Evolutionary conservation across 1,284 basidiomycete genomes (phyloP), one percentile per base, ranked within the genome.

Genomic region (Papiliotrema nemorosa): DNA sequence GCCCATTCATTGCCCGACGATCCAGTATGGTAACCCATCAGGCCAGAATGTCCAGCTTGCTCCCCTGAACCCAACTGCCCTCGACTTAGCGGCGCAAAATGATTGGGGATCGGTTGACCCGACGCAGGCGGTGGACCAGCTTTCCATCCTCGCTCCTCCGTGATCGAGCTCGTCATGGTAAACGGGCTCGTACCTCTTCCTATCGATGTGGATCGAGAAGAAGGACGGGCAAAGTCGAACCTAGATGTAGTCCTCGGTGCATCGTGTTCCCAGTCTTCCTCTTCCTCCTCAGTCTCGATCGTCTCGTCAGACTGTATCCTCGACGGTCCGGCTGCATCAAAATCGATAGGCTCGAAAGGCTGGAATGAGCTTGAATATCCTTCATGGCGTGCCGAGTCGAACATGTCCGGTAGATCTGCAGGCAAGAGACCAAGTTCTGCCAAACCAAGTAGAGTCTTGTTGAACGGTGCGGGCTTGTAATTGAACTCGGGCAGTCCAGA

Each of bases 141-240:
- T 14, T 31, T 31, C 29, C 29, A 31, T 31, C 29, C 29, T 31
- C 29, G 9, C 29, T 31, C 29, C 14, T 31, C 29, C 29, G 29
- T 31, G 29, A 31, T 31, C 29, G 29, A 31, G 29, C 29, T 31
- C 29, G 45, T 33, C 25, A 52, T 20, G 46, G 54, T 43, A 51
- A 65, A 67, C 2, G 65, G 65, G 37, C 58, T 60, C 41, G 64
- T 63, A 20, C 57, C 60, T 18, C 60, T 53, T 20, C 47, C 49
- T 12, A 37, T 37, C 14, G 38, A 33, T 21, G 58, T 38, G 18
- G 51, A 45, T 22, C 48, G 47, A 16, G 49, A 50, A 27, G 53
- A 79, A 16, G 84, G 84, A 21, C 86, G 82, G 10, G 88, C 88
- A 68, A 91, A 91, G 18, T 84, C 86, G 72, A 90, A 90, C 20